phyloP scores from a whole-genome alignment of 768 basidiomycete genomes.

The Rossbeevera mucosa region DNA sequence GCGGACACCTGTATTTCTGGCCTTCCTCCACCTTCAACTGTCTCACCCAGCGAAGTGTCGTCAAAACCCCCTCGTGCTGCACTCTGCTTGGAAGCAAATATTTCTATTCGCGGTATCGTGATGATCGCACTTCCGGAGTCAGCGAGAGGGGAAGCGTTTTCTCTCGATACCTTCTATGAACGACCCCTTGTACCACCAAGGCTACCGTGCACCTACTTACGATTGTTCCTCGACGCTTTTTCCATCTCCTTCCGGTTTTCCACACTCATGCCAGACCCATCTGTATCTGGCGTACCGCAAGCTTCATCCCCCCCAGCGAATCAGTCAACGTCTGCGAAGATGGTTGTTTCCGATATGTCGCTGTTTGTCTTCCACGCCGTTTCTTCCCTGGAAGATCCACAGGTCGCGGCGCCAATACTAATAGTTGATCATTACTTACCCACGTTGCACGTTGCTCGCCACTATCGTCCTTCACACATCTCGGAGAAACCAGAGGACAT shows the following conservation, averaged over 20 bases:
- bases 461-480: slow-evolving; percentile 38
- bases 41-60: slow-evolving; percentile 9
- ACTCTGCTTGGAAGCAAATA: slow-evolving; percentile 31
- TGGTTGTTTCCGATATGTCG: slow-evolving; percentile 46
- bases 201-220: slow-evolving; percentile 46
- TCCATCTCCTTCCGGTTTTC: slow-evolving; percentile 16
- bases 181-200: slow-evolving; percentile 57
- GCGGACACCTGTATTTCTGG: slow-evolving; percentile 31
- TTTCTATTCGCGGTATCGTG: slow-evolving; percentile 43
- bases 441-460: slow-evolving; percentile 47
- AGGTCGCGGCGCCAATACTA: slow-evolving; percentile 57
- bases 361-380: slow-evolving; percentile 46
- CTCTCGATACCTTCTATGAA: slow-evolving; percentile 44
- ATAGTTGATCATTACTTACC: slow-evolving; percentile 68
- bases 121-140: slow-evolving; percentile 42
- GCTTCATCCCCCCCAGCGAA: slow-evolving; percentile 1
- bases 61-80: slow-evolving; percentile 18
- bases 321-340: slow-evolving; percentile 10
- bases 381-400: slow-evolving; percentile 17
- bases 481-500: slow-evolving; percentile 18
- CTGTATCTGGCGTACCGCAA: slow-evolving; percentile 1
- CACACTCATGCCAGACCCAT: slow-evolving; percentile 3
- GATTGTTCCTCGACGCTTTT: slow-evolving; percentile 45
- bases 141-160: slow-evolving; percentile 2
- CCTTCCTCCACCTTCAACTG: slow-evolving; percentile 14